These are phyloP conservation scores for Chamaecrista fasciculata DNA, from an alignment of 306 rosid species.

Conservation along the genomic window DNA sequence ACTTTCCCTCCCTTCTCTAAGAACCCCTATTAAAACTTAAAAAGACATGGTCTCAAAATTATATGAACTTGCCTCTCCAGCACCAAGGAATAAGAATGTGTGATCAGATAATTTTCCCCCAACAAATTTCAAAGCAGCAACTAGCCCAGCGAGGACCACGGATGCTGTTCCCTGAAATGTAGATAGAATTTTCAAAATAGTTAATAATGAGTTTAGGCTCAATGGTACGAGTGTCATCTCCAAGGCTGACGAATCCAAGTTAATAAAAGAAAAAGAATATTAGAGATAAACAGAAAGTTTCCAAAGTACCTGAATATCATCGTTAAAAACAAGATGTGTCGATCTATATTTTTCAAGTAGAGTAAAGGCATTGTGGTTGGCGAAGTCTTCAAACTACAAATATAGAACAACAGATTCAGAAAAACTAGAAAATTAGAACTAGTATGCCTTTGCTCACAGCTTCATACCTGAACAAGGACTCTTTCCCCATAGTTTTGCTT, in stretches of 20 bases:
- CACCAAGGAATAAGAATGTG: slow-evolving; percentile 89
- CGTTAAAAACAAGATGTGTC: slow-evolving; percentile 94
- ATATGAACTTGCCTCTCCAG: slow-evolving; percentile 75
- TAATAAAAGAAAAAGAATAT: neutral
- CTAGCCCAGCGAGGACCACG: slow-evolving; percentile 90
- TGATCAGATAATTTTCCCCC: slow-evolving; percentile 87
- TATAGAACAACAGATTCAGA: slow-evolving; percentile 17
- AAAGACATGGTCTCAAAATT: neutral
- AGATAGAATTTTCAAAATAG: slow-evolving; percentile 22
- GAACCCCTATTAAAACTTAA: neutral
- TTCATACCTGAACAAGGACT: slow-evolving; percentile 82
- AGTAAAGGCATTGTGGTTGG: slow-evolving; percentile 98
- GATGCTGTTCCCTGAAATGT: slow-evolving; percentile 96
- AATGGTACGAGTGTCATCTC: neutral
- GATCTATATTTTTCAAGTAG: slow-evolving; percentile 83
- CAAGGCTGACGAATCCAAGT: neutral
- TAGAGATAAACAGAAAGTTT: neutral
- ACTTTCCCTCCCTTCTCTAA: neutral
- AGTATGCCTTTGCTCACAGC: slow-evolving; percentile 7
- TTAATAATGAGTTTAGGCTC: neutral
- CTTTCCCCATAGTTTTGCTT: slow-evolving; percentile 92
- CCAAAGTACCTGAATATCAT: slow-evolving; percentile 68
- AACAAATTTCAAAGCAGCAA: slow-evolving; percentile 67
- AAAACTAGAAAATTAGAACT: slow-evolving; percentile 13
- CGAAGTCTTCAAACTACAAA: slow-evolving; percentile 94